Evolutionary conservation across 2,329 filamentous ascomycete genomes (phyloP).

Genomic region (Neonectria ditissima): DNA sequence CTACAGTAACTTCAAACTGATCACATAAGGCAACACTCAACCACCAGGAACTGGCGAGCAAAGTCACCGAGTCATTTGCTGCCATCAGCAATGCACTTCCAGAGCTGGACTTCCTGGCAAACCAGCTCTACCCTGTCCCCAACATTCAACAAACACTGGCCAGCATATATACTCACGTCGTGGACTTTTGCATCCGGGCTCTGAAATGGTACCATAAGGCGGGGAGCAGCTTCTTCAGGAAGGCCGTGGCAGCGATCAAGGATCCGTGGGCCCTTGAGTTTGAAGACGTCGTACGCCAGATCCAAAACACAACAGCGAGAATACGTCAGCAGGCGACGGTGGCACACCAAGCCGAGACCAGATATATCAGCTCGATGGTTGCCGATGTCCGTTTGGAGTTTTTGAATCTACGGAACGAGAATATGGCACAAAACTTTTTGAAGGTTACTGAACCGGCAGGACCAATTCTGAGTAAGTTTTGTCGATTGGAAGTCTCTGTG

Average conservation of each 20-base stretch:
- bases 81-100: constrained; percentile 17
- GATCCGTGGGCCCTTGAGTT: constrained; percentile 25
- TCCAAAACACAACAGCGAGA: constrained; percentile 8
- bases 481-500: no score
- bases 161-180: constrained; percentile 22
- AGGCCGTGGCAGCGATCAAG: constrained; percentile 15
- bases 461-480: not conserved
- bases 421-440: not conserved
- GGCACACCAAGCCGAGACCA: constrained; percentile 29
- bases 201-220: constrained; percentile 21
- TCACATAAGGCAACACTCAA: constrained; percentile 15
- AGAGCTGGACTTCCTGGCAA: constrained; percentile 25
- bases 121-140: constrained; percentile 25
- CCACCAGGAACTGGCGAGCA: constrained; percentile 22
- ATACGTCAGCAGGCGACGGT: constrained; percentile 22
- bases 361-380: constrained; percentile 10
- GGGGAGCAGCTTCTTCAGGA: constrained; percentile 7
- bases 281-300: constrained; percentile 26
- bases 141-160: constrained; percentile 24
- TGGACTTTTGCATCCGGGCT: constrained; percentile 29
- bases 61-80: constrained; percentile 13
- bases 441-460: not conserved
- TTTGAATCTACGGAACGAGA: constrained; percentile 7
- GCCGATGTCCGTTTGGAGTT: constrained; percentile 15
- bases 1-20: not conserved